Conservation (phyloP, 2,329 filamentous ascomycete genomes). For the Colletotrichum sp. region DNA sequence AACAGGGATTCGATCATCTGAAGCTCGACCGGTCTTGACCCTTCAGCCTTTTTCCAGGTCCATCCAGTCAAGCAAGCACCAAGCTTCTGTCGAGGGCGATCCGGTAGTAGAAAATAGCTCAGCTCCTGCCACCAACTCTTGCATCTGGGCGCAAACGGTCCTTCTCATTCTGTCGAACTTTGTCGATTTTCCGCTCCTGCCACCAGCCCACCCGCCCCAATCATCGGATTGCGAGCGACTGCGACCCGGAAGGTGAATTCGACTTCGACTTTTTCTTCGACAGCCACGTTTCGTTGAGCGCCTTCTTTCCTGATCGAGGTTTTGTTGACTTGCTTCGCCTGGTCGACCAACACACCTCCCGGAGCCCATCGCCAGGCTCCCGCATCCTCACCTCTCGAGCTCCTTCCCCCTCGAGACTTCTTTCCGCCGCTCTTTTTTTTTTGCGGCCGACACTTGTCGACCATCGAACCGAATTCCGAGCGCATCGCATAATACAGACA, state of each 20-base stretch:
- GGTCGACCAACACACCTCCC: neutral
- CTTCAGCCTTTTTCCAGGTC: neutral
- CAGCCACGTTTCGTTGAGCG: neutral
- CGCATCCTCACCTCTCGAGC: neutral
- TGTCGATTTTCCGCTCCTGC: neutral
- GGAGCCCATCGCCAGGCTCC: neutral
- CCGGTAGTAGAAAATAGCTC: neutral
- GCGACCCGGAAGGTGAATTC: neutral
- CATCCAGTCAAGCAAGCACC: neutral
- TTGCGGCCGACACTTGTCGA: neutral
- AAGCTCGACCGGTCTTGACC: neutral
- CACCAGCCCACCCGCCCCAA: neutral
- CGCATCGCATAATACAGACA: neutral
- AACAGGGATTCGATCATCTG: constrained; percentile 1
- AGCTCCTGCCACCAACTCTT: neutral
- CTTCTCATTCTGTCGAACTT: neutral
- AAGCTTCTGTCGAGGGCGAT: neutral
- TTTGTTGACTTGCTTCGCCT: neutral
- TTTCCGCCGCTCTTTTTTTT: neutral
- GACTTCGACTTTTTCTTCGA: neutral
- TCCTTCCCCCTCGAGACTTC: neutral
- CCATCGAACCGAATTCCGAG: neutral
- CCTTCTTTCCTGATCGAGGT: neutral
- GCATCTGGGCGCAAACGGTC: neutral
- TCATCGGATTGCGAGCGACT: neutral